Conservation (phyloP, 352 stramenopile genomes). For the Phytophthora europaea region DNA sequence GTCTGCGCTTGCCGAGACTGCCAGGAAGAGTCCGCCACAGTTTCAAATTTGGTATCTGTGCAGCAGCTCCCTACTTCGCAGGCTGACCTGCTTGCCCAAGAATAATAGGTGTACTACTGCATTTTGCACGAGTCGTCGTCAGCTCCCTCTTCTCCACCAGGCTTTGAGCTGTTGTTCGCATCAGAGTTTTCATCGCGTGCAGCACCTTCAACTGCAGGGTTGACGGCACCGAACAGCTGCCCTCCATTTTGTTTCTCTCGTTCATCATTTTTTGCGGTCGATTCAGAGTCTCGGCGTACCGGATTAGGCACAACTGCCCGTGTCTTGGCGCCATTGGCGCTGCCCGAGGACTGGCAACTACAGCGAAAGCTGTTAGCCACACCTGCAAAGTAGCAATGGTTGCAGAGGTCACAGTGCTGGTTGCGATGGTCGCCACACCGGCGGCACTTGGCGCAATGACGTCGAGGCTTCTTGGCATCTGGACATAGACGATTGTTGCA, state of each 20-base stretch:
- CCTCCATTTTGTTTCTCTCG: conserved; percentile 17
- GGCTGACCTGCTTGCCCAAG: too few species aligned
- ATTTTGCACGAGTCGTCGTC: conserved; percentile 77
- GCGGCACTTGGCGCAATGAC: conserved; percentile 83
- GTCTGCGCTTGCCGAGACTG: too few species aligned
- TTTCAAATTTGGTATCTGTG: too few species aligned
- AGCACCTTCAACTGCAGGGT: conserved; percentile 20
- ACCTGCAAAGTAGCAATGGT: conserved; percentile 88
- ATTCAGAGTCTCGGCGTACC: conserved; percentile 27
- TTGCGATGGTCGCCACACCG: conserved; percentile 85
- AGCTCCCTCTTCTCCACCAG: conserved; percentile 52
- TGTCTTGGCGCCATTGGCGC: conserved; percentile 51
- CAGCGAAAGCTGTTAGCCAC: conserved; percentile 88
- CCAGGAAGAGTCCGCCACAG: too few species aligned
- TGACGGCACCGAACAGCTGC: conserved; percentile 23
- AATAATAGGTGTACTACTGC: conserved; percentile 41
- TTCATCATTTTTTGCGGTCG: conserved; percentile 14
- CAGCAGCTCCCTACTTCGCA: too few species aligned
- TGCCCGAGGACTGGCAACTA: conserved; percentile 63
- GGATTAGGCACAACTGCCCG: conserved; percentile 60
- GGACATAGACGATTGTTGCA: conserved; percentile 81
- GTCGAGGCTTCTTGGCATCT: conserved; percentile 81
- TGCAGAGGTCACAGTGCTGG: conserved; percentile 84
- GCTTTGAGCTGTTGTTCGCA: conserved; percentile 33
- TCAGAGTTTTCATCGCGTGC: conserved; percentile 44